phyloP scores from a whole-genome alignment of 257 asterid genomes.

The Solanum tarapatanum region DNA sequence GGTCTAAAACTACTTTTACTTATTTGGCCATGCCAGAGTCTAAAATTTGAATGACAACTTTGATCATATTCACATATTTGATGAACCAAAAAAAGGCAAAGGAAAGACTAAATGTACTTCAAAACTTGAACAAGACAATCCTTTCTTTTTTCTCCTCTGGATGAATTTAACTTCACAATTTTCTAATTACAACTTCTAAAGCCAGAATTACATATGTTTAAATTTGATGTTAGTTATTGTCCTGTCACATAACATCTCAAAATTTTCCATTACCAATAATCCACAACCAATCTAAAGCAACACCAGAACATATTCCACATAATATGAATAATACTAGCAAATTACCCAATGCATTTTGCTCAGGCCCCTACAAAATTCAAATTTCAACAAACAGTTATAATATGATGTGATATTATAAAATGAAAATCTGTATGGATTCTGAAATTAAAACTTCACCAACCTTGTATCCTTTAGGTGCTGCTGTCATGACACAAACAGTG shows the following conservation, averaged over 20 bases:
- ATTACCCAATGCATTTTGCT: constrained; percentile 31
- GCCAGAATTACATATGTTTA: not conserved
- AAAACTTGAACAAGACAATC: not conserved
- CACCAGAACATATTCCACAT: constrained; percentile 23
- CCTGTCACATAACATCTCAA: not conserved
- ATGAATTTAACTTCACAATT: not conserved
- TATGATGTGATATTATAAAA: not conserved
- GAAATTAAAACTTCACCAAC: not conserved
- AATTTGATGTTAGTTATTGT: not conserved
- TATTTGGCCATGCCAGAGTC: not conserved
- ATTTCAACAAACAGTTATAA: not conserved
- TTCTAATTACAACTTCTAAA: not conserved
- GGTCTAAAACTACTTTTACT: not conserved
- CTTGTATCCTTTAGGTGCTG: constrained; percentile 38
- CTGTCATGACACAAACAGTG: constrained; percentile 25
- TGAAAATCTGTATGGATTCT: not conserved
- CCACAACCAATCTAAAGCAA: constrained; percentile 31
- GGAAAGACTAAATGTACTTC: not conserved
- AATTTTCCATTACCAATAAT: constrained; percentile 20
- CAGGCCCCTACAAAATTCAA: constrained; percentile 16
- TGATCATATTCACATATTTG: not conserved
- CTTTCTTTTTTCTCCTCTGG: not conserved
- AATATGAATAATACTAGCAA: constrained; percentile 14
- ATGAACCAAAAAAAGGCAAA: not conserved
- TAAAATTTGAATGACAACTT: not conserved